Evolutionary conservation across 1,284 basidiomycete genomes (phyloP), one percentile per base, ranked within the genome.

Genomic region (Entoloma clypeatum): DNA sequence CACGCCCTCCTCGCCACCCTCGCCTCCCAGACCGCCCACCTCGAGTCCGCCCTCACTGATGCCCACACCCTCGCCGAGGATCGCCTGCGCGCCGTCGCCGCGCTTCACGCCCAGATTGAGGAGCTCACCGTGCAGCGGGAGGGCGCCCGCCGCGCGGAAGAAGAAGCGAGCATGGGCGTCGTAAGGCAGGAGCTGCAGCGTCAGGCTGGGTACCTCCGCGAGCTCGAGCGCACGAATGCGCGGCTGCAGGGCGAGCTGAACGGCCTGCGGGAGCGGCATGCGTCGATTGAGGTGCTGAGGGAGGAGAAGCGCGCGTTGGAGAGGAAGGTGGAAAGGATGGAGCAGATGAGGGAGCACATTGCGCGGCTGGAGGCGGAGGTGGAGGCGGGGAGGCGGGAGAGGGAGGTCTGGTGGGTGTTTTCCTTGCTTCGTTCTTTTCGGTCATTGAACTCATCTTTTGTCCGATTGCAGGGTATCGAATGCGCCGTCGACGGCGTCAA

Each of bases 281-380:
- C 69, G 2, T 81, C 76, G 50, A 61, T 84, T 5, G 84, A 87
- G 49, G 77, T 90, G 1, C 57, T 91, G 30, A 71, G 75, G 36
- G 88, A 90, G 57, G 81, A 89, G 61, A 88, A 87, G 50, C 68
- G 79, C 9, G 68, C 72, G 0, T 60, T 90, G 29, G 79, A 88
- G 55, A 59, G 64, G 13, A 82, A 77, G 51, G 58, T 82, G 5
- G 57, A 55, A 9, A 65, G 63, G 2, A 60, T 76, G 25, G 81
- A 86, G 7, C 71, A 73, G 25, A 56, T 86, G 41, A 67, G 81
- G 10, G 72, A 75, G 49, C 68, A 70, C 51, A 69, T 82, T 0
- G 74, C 75, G 2, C 63, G 63, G 32, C 59, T 84, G 19, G 80
- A 86, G 52, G 76, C 72, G 0, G 81, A 86, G 51, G 60, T 85